Evolutionary conservation across 106 monocot genomes (phyloP), one percentile per base, ranked within the genome.

Genomic region (Dioscorea alata): DNA sequence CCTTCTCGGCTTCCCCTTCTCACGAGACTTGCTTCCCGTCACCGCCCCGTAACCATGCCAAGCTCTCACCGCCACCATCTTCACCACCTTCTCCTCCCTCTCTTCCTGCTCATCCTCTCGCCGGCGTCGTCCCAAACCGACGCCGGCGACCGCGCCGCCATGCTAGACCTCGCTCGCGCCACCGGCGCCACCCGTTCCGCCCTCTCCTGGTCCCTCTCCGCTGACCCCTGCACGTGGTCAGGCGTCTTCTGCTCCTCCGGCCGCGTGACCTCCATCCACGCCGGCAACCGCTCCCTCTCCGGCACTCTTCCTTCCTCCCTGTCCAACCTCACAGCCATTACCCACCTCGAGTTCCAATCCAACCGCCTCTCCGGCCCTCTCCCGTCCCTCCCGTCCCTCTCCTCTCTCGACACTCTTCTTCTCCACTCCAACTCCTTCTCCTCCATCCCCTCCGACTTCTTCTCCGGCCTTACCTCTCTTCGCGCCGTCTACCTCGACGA

Each of bases 381-480:
- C 23, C 82, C 85, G 5, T 73, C 82, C 24, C 78, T 90, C 62
- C 13, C 57, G 13, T 71, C 66, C 23, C 76, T 85, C 35, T 54
- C 80, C 61, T 32, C 71, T 24, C 74, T 90, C 17, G 82, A 85
- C 52, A 25, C 49, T 63, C 59, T 90, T 56, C 77, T 90, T 20
- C 82, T 90, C 57, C 82, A 90, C 67, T 19, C 61, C 61, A 90
- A 90, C 77, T 49, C 17, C 34, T 90, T 90, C 78, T 60, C 80
- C 63, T 79, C 74, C 64, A 64, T 85, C 60, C 82, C 89, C 42
- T 16, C 71, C 15, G 51, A 60, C 51, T 78, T 90, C 75, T 85
- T 90, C 80, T 19, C 73, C 57, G 79, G 80, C 16, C 70, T 85
- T 57, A 61, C 77, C 42, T 70, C 76, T 23, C 75, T 90, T 9